These are phyloP conservation scores for Myotisia sp. DNA, from an alignment of 2,329 filamentous ascomycete genomes.

Conservation along the genomic window DNA sequence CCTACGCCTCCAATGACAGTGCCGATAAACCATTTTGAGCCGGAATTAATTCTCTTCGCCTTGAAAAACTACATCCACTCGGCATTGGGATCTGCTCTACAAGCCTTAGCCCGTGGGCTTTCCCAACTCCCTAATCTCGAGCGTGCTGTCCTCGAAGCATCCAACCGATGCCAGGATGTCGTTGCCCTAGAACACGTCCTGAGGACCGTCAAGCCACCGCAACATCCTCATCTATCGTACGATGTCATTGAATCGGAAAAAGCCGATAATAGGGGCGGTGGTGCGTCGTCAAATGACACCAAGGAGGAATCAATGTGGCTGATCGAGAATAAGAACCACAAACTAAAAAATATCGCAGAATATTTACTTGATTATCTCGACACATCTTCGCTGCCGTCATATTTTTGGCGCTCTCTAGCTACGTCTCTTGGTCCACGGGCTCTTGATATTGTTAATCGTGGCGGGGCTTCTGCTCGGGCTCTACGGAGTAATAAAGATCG, in stretches of 20 bases:
- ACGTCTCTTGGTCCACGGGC: slow-evolving; percentile 61
- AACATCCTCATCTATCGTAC: slow-evolving; percentile 48
- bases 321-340: slow-evolving; percentile 22
- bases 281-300: slow-evolving; percentile 8
- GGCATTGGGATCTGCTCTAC: slow-evolving; percentile 62
- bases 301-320: slow-evolving; percentile 21
- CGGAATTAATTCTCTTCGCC: slow-evolving; percentile 57
- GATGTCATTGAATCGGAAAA: slow-evolving; percentile 15
- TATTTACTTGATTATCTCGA: slow-evolving; percentile 66
- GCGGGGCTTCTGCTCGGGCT: slow-evolving; percentile 71
- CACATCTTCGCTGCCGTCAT: slow-evolving; percentile 71
- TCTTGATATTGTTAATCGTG: slow-evolving; percentile 68
- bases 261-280: slow-evolving; percentile 5
- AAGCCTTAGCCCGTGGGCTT: slow-evolving; percentile 59
- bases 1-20: slow-evolving; percentile 43
- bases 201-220: slow-evolving; percentile 49
- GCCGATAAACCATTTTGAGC: slow-evolving; percentile 39
- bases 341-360: slow-evolving; percentile 46
- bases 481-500: slow-evolving; percentile 59
- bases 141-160: slow-evolving; percentile 65
- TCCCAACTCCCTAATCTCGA: slow-evolving; percentile 71
- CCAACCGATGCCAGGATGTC: slow-evolving; percentile 74
- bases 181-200: slow-evolving; percentile 75
- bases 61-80: slow-evolving; percentile 73
- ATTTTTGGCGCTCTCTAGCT: slow-evolving; percentile 87